These are phyloP conservation scores for Hypoxylon sp. DNA, from an alignment of 2,329 filamentous ascomycete species.

Conservation along the genomic window DNA sequence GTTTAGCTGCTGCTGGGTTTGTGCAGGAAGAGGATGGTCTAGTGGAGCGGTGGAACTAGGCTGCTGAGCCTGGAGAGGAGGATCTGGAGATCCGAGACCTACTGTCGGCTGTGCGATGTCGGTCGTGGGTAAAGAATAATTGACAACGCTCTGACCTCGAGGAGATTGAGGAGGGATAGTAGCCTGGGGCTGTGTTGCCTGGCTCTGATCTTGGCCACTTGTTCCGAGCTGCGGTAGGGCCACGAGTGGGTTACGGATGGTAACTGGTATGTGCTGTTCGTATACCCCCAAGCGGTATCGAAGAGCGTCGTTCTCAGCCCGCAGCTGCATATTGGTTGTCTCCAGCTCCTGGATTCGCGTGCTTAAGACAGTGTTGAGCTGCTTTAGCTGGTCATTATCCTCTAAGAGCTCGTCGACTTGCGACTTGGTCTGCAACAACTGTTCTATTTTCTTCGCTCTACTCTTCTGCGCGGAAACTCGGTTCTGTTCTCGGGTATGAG, in stretches of 20 bases:
- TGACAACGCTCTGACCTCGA: background rate
- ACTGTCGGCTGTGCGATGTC: background rate
- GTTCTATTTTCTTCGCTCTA: conserved; percentile 18
- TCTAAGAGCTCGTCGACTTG: background rate
- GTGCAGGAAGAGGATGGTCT: background rate
- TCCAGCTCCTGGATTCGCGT: background rate
- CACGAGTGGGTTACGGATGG: background rate
- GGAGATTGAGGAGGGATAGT: background rate
- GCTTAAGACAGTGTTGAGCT: background rate
- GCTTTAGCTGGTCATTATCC: background rate
- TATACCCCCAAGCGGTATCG: background rate
- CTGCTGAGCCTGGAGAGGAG: background rate
- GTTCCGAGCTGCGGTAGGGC: background rate
- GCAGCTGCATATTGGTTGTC: conserved; percentile 4
- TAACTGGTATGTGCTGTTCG: background rate
- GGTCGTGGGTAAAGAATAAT: background rate
- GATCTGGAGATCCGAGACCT: background rate
- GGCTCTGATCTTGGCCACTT: background rate
- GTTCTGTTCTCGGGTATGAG: conserved; percentile 25
- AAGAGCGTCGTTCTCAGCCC: background rate
- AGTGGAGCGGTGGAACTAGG: background rate
- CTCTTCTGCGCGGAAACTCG: conserved; percentile 25
- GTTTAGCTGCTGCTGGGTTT: background rate
- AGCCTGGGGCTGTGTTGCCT: background rate
- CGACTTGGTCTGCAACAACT: background rate